Evolutionary conservation across 257 asterid genomes (phyloP), one percentile per base, ranked within the genome.

Genomic region (Avicennia marina): DNA sequence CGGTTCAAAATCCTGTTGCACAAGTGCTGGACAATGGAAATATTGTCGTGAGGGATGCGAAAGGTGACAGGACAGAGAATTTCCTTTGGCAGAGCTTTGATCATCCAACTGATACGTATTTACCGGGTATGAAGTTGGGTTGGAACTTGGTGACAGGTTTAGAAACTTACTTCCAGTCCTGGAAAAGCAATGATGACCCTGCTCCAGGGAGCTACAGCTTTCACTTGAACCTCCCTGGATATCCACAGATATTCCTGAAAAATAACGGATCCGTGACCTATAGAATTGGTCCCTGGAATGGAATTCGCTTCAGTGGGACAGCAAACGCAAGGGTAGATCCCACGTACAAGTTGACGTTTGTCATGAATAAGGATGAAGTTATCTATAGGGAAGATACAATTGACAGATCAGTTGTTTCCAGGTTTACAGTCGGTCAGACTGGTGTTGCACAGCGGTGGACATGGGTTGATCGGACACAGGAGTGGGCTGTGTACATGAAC

Each of bases 21-120:
- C 76, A 67, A 29, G 22, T 84, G 36, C 36, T 81, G 19, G 82
- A 83, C 41, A 20, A 67, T 0, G 86, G 93, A 7, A 83, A 83
- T 43, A 73, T 80, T 50, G 85, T 83, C 4, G 33, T 75, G 5
- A 60, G 49, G 45, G 78, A 68, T 36, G 79, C 56, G 4, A 41
- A 43, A 2, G 67, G 71, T 21, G 27, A 32, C 17, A 13, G 51
- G 26, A 74, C 62, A 7, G 83, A 73, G 29, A 59, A 62, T 60
- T 59, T 38, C 16, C 45, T 70, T 0, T 75, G 85, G 85, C 83
- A 80, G 68, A 80, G 91, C 26, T 80, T 83, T 32, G 70, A 75
- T 22, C 56, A 72, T 60, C 88, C 79, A 2, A 40, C 79, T 0
- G 77, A 80, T 18, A 75, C 82, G 0, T 22, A 57, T 27, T 18